Percentiles rank a stretch among this genome's conserved stretches.
Conservation (phyloP, 805 yeast species). For the Clavispora fructus region DNA sequence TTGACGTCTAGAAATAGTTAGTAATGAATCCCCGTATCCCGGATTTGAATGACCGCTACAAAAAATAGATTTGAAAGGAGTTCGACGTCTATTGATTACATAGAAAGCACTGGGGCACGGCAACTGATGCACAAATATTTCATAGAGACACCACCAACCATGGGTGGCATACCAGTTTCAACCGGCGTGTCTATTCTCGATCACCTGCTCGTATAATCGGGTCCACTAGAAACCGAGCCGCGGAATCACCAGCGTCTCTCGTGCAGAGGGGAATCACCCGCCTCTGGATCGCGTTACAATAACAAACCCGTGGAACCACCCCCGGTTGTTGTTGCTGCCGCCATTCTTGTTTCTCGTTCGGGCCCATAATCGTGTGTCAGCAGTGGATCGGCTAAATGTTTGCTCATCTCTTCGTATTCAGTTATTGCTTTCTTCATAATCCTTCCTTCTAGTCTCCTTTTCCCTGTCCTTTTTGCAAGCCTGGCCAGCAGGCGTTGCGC, state of each 20-base stretch:
- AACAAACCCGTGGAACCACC: conserved; percentile 4
- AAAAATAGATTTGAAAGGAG: conserved; percentile 12
- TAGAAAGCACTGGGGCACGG: conserved; percentile 8
- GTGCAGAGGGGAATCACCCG: background rate
- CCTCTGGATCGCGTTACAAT: background rate
- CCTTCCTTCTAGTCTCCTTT: conserved; percentile 6
- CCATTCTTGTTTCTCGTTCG: background rate
- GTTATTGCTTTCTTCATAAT: conserved; percentile 4
- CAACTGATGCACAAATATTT: background rate
- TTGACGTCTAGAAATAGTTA: conserved; percentile 73
- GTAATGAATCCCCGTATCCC: conserved; percentile 14
- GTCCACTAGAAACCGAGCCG: background rate
- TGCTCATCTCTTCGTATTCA: conserved; percentile 1
- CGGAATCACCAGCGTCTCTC: background rate
- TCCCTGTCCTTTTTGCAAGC: conserved; percentile 1
- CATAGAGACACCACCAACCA: background rate
- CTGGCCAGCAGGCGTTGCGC: conserved; percentile 1
- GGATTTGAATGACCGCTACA: conserved; percentile 6
- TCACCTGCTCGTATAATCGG: background rate
- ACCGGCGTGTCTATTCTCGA: background rate
- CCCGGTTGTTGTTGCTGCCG: background rate
- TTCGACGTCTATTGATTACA: conserved; percentile 19
- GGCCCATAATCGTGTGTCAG: background rate
- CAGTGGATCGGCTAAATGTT: background rate
- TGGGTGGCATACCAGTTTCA: background rate